Conservation (phyloP, 1,284 basidiomycete genomes). For the Amylostereum areolatum region DNA sequence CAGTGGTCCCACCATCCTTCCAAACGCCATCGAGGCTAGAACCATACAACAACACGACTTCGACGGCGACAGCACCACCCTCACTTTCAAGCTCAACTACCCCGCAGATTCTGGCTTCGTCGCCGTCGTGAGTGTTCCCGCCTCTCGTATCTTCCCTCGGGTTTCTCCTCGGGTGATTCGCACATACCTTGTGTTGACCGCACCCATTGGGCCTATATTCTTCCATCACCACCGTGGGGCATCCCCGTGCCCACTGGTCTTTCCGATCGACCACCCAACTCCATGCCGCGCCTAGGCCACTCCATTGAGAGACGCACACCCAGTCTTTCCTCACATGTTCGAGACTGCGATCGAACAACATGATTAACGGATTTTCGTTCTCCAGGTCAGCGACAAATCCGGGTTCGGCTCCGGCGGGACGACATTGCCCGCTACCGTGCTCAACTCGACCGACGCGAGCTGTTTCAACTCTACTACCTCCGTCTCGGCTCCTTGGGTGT, state of each 20-base stretch:
- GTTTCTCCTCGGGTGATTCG: too few relatives aligned
- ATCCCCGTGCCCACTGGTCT: too few relatives aligned
- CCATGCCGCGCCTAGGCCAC: too few relatives aligned
- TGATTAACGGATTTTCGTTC: not conserved
- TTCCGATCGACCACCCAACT: too few relatives aligned
- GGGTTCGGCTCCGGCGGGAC: conserved; percentile 74
- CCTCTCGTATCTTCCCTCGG: too few relatives aligned
- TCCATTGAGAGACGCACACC: too few relatives aligned
- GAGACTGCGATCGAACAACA: too few relatives aligned
- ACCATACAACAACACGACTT: conserved; percentile 55
- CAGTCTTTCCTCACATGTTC: too few relatives aligned
- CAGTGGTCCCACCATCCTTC: conserved; percentile 52
- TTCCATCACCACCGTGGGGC: too few relatives aligned
- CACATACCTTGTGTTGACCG: too few relatives aligned
- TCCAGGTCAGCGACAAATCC: conserved; percentile 61
- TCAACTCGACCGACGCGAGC: conserved; percentile 41
- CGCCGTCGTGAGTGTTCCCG: conserved; percentile 52
- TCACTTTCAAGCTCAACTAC: conserved; percentile 57
- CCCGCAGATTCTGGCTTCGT: conserved; percentile 68
- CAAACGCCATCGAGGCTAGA: conserved; percentile 58
- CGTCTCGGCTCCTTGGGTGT: conserved; percentile 51
- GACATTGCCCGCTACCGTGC: conserved; percentile 54
- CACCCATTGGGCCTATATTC: too few relatives aligned
- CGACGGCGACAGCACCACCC: conserved; percentile 29
- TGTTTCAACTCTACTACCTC: conserved; percentile 50